These are phyloP conservation scores for Botrytis fabae DNA, from an alignment of 2,329 filamentous ascomycete species.

Conservation along the genomic window DNA sequence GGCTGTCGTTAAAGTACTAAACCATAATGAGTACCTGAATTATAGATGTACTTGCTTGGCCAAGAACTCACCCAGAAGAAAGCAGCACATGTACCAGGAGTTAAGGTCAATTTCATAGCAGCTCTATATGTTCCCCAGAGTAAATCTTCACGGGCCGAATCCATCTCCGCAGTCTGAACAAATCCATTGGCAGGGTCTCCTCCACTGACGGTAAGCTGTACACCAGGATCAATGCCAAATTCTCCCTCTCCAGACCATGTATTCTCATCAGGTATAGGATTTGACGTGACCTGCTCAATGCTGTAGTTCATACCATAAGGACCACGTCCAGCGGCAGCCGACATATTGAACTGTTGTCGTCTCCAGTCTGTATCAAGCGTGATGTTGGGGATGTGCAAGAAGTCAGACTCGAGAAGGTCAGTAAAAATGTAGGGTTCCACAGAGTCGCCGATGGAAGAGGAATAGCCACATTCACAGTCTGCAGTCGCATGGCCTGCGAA, in stretches of 20 bases:
- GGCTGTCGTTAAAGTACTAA: slow-evolving; percentile 75
- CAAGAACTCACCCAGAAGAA: slow-evolving; percentile 69
- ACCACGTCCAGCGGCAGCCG: slow-evolving; percentile 57
- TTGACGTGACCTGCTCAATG: slow-evolving; percentile 57
- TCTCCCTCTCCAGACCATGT: slow-evolving; percentile 48
- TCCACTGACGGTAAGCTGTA: slow-evolving; percentile 57
- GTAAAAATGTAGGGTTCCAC: slow-evolving; percentile 58
- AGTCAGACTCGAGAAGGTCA: slow-evolving; percentile 71
- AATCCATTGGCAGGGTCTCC: slow-evolving; percentile 48
- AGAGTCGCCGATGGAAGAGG: slow-evolving; percentile 48
- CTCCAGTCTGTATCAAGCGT: slow-evolving; percentile 60
- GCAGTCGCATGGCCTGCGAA: slow-evolving; percentile 13
- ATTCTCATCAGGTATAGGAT: slow-evolving; percentile 47
- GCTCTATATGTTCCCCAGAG: slow-evolving; percentile 69
- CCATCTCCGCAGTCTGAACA: slow-evolving; percentile 64
- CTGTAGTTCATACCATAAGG: slow-evolving; percentile 63
- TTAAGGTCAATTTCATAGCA: slow-evolving; percentile 57
- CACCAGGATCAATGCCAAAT: slow-evolving; percentile 50
- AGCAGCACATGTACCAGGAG: slow-evolving; percentile 63
- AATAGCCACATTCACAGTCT: slow-evolving; percentile 73
- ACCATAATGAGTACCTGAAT: slow-evolving; percentile 13
- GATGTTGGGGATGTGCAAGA: slow-evolving; percentile 55
- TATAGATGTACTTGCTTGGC: background rate
- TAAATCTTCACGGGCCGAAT: slow-evolving; percentile 60
- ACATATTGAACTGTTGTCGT: slow-evolving; percentile 66